Base-by-base conservation (phyloP, 371 early-diverging fungal species). In the Zychaea mexicana region DNA sequence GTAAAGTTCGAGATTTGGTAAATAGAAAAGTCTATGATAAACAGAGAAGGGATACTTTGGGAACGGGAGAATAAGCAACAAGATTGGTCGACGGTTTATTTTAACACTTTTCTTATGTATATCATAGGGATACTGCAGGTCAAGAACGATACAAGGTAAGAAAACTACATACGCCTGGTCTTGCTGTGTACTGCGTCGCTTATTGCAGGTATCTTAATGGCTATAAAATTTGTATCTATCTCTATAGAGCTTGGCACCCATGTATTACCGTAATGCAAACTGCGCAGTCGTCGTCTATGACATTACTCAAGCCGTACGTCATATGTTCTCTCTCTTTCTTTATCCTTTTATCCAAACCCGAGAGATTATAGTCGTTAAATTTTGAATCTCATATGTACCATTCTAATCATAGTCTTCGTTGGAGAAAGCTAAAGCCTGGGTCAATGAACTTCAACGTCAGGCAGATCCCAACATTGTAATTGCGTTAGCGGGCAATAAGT, bases 231-330 rank as follows among this genome's bases (percentile, higher is more conserved):
- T 1, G 13, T 49, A 22, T 36, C 54, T 33, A 42, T 33, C 55
- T 22, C 13, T 52, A 62, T 84, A 92, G 91, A 92, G 92, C 69
- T 91, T 99, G 71, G 99, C 99, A 52, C 98, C 98, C 36, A 98
- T 97, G 96, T 99, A 99, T 82, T 99, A 99, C 77, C 86, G 99
- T 59, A 96, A 96, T 73, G 98, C 99, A 21, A 94, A 94, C 76
- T 96, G 94, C 57, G 98, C 97, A 3, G 90, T 97, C 6, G 96
- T 98, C 22, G 98, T 93, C 17, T 99, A 98, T 73, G 99, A 99
- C 82, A 94, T 99, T 68, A 98, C 99, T 38, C 96, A 97, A 79
- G 75, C 89, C 49, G 90, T 88, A 84, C 66, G 83, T 67, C 30
- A 19, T 33, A 32, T 38, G 6, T 21, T 36, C 21, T 19, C 46